A percentile compares a stretch with the other conserved stretches of the same genome.
These are phyloP conservation scores for Mortierella antarctica DNA, from an alignment of 192 early-diverging fungal genomes.

Conservation along the genomic window DNA sequence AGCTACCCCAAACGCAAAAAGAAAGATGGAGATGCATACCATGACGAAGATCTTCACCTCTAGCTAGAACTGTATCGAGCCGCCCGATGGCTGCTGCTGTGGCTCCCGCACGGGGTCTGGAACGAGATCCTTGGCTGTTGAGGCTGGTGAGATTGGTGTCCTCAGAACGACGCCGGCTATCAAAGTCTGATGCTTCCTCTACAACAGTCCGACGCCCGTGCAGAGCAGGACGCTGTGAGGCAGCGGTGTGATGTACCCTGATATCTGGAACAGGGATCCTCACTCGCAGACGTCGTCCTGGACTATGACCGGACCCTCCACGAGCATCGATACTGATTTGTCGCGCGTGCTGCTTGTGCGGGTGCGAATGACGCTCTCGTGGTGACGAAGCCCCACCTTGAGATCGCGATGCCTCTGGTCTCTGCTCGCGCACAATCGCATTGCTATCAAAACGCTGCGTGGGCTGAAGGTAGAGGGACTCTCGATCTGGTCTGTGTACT, in stretches of 20 bases:
- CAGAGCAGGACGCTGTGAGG: not conserved
- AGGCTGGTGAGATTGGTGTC: constrained; percentile 14
- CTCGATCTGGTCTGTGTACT: too few relatives aligned
- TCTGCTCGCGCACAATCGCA: too few relatives aligned
- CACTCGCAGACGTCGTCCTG: too few relatives aligned
- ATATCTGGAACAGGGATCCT: constrained; percentile 6
- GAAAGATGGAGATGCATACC: not conserved
- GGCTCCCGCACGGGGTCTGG: constrained; percentile 41
- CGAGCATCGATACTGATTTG: too few relatives aligned
- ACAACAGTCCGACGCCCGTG: not conserved
- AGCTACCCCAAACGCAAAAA: not conserved
- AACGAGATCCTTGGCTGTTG: constrained; percentile 15
- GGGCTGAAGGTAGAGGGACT: too few relatives aligned
- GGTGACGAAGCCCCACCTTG: too few relatives aligned
- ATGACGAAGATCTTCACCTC: constrained; percentile 34
- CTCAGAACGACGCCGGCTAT: not conserved
- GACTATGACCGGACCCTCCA: too few relatives aligned
- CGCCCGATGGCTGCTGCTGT: constrained; percentile 49
- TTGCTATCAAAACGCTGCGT: too few relatives aligned
- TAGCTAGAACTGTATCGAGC: constrained; percentile 35
- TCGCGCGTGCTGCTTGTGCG: too few relatives aligned
- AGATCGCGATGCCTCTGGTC: too few relatives aligned
- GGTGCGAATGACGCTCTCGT: too few relatives aligned
- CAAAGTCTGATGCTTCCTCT: not conserved
- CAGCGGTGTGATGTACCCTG: not conserved